Percentiles rank a stretch among this genome's conserved stretches.
Conservation (phyloP, 2,329 filamentous ascomycete genomes). For the Didymella glomerata region DNA sequence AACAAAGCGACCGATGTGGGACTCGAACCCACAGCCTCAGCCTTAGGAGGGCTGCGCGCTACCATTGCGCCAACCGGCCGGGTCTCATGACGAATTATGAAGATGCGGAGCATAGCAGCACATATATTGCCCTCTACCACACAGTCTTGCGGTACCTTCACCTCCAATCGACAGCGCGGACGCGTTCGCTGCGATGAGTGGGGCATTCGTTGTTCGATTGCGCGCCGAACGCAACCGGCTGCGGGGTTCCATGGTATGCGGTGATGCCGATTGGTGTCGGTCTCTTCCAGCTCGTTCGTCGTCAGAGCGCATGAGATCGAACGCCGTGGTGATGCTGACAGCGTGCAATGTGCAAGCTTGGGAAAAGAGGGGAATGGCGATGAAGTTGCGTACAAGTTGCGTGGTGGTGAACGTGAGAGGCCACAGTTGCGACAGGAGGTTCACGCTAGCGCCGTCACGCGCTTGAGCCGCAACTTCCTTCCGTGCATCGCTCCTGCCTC, state of each 20-base stretch:
- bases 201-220: not conserved
- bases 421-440: constrained; percentile 10
- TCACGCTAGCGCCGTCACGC: constrained; percentile 12
- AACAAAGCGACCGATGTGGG: constrained; percentile 22
- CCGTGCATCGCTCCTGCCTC: not conserved
- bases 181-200: not conserved
- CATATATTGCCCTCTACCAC: not conserved
- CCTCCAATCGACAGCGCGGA: not conserved
- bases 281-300: not conserved
- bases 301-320: not conserved
- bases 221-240: not conserved
- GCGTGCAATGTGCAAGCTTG: not conserved
- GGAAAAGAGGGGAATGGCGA: not conserved
- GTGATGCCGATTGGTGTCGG: not conserved
- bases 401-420: not conserved
- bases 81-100: constrained; percentile 3
- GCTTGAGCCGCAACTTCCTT: constrained; percentile 6
- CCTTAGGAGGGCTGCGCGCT: constrained; percentile 27
- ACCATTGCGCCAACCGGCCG: constrained; percentile 27
- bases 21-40: constrained; percentile 26
- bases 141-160: not conserved
- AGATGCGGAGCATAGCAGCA: fast-evolving
- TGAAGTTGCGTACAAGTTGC: not conserved
- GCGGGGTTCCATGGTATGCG: not conserved
- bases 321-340: no score